Base-by-base conservation (phyloP, 106 monocot genomes). In the Phalaenopsis equestris region DNA sequence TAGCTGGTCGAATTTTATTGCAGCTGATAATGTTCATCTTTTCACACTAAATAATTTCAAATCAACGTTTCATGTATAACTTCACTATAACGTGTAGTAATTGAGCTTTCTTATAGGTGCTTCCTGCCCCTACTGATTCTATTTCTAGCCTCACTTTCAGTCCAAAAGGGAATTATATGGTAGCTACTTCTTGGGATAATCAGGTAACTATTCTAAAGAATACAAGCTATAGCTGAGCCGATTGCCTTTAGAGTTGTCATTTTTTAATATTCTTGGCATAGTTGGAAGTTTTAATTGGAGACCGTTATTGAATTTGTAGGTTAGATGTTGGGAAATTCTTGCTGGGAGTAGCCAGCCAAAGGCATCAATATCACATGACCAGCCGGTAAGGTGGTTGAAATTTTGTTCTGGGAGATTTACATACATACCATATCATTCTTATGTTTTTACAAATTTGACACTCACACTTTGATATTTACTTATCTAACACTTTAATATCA, bases 121-220 rank as follows among this genome's bases (percentile, higher is more conserved):
- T 76, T 43, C 94, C 92, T 24, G 41, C 90, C 79, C 94, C 98
- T 39, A 84, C 64, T 68, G 98, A 94, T 79, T 98, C 98, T 21
- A 82, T 94, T 67, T 94, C 94, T 45, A 94, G 94, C 80, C 98
- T 98, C 65, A 88, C 86, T 82, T 98, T 98, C 81, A 94, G 98
- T 84, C 88, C 98, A 2, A 98, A 94, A 80, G 92, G 88, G 18
- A 98, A 98, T 86, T 86, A 91, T 61, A 81, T 98, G 70, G 87
- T 94, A 18, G 89, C 94, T 30, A 98, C 98, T 78, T 98, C 98
- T 67, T 98, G 98, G 98, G 98, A 98, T 87, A 98, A 98, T 79
- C 98, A 97, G 89, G 96, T 96, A 14, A 17, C 1, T 79, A 1
- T 70, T 38, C 8, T 80, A 74, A 37, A 17, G 15, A 21, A 30